phyloP scores from a whole-genome alignment of 2,329 filamentous ascomycete genomes.

The Camillea tinctor region DNA sequence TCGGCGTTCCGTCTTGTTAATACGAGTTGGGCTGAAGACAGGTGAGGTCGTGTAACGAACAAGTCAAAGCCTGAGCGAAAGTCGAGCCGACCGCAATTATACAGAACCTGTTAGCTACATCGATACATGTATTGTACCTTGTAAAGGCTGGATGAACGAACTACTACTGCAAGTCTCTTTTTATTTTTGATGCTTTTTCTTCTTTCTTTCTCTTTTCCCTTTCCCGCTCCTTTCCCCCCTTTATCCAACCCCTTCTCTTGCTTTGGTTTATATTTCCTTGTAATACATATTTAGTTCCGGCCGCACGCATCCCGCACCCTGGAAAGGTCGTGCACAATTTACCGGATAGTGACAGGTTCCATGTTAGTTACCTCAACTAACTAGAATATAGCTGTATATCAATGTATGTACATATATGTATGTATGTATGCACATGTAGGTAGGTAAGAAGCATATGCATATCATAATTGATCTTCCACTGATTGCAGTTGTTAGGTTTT shows the following conservation, averaged over 20 bases:
- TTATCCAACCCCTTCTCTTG: no score
- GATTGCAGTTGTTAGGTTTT: not conserved
- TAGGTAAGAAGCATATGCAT: constrained; percentile 1
- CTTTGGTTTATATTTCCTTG: not conserved
- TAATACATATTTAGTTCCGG: not conserved
- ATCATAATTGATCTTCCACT: not conserved
- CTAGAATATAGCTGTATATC: not conserved
- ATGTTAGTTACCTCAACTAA: not conserved
- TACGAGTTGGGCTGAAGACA: not conserved
- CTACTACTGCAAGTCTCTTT: no score
- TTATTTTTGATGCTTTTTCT: no score
- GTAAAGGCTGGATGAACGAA: no score
- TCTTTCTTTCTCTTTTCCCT: no score
- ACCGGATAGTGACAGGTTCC: not conserved
- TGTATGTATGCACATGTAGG: constrained; percentile 2
- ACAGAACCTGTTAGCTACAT: no score
- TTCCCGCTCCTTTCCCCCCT: no score
- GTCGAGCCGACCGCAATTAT: not conserved
- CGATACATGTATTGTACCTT: no score
- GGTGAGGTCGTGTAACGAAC: not conserved
- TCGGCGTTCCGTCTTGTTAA: not conserved
- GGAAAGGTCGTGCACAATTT: not conserved
- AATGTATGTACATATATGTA: not conserved
- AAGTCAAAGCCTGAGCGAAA: not conserved
- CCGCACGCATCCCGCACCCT: not conserved